phyloP scores from a whole-genome alignment of 345 rosid genomes.

The Populus simonii region DNA sequence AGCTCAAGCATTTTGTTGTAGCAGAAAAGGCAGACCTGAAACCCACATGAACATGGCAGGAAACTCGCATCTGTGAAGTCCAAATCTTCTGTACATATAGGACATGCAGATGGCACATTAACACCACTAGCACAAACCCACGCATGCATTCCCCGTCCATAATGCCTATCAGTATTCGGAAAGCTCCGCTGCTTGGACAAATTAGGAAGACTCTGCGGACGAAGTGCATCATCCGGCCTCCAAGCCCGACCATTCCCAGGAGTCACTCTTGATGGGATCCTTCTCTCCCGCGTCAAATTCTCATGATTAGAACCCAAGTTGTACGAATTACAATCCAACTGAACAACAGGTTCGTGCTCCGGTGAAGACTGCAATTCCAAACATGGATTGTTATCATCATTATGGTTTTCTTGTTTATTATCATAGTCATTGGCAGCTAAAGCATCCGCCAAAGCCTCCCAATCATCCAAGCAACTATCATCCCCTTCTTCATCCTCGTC shows the following conservation, averaged over 20 bases:
- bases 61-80: slow-evolving; percentile 79
- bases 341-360: slow-evolving; percentile 22
- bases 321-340: slow-evolving; percentile 19
- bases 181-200: slow-evolving; percentile 65
- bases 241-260: slow-evolving; percentile 57
- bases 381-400: slow-evolving; percentile 30
- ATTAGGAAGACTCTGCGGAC: slow-evolving; percentile 81
- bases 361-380: slow-evolving; percentile 19
- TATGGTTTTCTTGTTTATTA: slow-evolving; percentile 28
- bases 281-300: slow-evolving; percentile 31
- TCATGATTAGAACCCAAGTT: slow-evolving; percentile 23
- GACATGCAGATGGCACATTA: slow-evolving; percentile 31
- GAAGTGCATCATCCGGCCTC: slow-evolving; percentile 74
- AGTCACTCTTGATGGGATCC: slow-evolving; percentile 28
- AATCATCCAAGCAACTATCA: slow-evolving; percentile 82
- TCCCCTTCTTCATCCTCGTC: slow-evolving; percentile 71
- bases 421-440: slow-evolving; percentile 58
- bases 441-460: slow-evolving; percentile 98
- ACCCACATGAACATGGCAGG: slow-evolving; percentile 84
- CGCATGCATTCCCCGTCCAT: slow-evolving; percentile 38
- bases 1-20: slow-evolving; percentile 83
- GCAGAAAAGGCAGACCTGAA: slow-evolving; percentile 89
- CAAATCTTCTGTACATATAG: slow-evolving; percentile 80
- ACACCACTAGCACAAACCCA: slow-evolving; percentile 40
- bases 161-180: slow-evolving; percentile 41